These are phyloP conservation scores for Sphaerulina vaccinii DNA, from an alignment of 2,329 filamentous ascomycete species.

Conservation along the genomic window DNA sequence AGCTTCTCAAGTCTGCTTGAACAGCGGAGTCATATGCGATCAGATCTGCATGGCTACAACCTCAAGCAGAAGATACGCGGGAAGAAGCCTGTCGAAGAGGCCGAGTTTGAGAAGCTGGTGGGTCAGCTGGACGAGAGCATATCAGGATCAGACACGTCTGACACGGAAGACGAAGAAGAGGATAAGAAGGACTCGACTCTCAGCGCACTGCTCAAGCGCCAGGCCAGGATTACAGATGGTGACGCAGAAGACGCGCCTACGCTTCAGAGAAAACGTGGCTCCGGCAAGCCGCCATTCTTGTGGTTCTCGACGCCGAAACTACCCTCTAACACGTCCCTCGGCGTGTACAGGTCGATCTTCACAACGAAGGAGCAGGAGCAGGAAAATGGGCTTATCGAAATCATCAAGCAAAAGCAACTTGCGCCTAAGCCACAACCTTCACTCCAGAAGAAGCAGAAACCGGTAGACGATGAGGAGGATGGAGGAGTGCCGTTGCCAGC, in stretches of 20 bases:
- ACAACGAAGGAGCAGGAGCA: slow-evolving; percentile 68
- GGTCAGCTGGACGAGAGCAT: slow-evolving; percentile 86
- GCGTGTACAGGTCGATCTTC: slow-evolving; percentile 81
- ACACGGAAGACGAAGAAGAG: slow-evolving; percentile 68
- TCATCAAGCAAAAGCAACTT: slow-evolving; percentile 75
- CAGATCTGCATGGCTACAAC: slow-evolving; percentile 92
- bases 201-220: slow-evolving; percentile 74
- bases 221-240: slow-evolving; percentile 68
- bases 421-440: slow-evolving; percentile 55
- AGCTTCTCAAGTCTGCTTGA: slow-evolving; percentile 72
- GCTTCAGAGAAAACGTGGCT: slow-evolving; percentile 53
- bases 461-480: slow-evolving; percentile 42
- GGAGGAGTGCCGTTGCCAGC: slow-evolving; percentile 58
- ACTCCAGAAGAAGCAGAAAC: slow-evolving; percentile 46
- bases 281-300: slow-evolving; percentile 71
- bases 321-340: slow-evolving; percentile 75
- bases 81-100: slow-evolving; percentile 68
- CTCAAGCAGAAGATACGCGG: slow-evolving; percentile 86
- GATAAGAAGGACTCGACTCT: slow-evolving; percentile 70
- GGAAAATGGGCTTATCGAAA: slow-evolving; percentile 60
- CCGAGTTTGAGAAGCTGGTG: slow-evolving; percentile 82
- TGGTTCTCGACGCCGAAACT: slow-evolving; percentile 81
- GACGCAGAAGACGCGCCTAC: slow-evolving; percentile 50
- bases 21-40: slow-evolving; percentile 81
- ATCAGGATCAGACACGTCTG: slow-evolving; percentile 68